Evolutionary conservation across 129 eudicot genomes (phyloP).

Genomic region (Lonicera japonica): DNA sequence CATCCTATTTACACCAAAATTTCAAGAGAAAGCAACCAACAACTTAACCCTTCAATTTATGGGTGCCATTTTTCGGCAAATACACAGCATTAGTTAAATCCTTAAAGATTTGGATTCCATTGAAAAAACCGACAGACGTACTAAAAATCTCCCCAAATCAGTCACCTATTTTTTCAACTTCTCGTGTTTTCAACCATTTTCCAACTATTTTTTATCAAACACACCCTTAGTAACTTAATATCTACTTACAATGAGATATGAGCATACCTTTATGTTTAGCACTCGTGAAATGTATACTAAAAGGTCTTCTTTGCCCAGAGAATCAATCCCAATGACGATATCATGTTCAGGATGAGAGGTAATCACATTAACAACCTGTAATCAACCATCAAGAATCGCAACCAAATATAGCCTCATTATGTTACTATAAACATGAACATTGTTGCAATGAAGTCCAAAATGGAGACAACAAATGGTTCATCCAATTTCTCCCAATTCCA

Average conservation of each 20-base stretch:
- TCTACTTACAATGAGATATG: background rate
- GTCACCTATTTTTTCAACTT: too few relatives aligned
- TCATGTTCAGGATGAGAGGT: constrained; percentile 72
- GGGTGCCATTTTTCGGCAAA: constrained; percentile 3
- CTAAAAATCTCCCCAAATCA: too few relatives aligned
- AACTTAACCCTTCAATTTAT: too few relatives aligned
- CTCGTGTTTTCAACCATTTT: too few relatives aligned
- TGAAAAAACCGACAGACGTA: too few relatives aligned
- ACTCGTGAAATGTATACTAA: constrained; percentile 55
- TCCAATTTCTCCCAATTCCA: too few relatives aligned
- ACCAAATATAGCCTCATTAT: background rate
- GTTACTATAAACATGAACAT: too few relatives aligned
- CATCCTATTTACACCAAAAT: background rate
- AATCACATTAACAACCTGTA: constrained; percentile 69
- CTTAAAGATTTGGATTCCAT: too few relatives aligned
- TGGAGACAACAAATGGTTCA: too few relatives aligned
- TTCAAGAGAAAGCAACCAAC: background rate
- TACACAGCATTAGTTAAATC: background rate
- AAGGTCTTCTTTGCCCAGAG: constrained; percentile 91
- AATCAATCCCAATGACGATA: constrained; percentile 72
- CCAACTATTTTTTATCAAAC: too few relatives aligned
- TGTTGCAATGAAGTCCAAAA: too few relatives aligned
- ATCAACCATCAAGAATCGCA: constrained; percentile 13
- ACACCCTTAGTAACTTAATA: background rate
- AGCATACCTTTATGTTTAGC: constrained; percentile 64